Base-by-base conservation (phyloP, 2,329 filamentous ascomycete genomes). In the Ceratocystis albifundus region DNA sequence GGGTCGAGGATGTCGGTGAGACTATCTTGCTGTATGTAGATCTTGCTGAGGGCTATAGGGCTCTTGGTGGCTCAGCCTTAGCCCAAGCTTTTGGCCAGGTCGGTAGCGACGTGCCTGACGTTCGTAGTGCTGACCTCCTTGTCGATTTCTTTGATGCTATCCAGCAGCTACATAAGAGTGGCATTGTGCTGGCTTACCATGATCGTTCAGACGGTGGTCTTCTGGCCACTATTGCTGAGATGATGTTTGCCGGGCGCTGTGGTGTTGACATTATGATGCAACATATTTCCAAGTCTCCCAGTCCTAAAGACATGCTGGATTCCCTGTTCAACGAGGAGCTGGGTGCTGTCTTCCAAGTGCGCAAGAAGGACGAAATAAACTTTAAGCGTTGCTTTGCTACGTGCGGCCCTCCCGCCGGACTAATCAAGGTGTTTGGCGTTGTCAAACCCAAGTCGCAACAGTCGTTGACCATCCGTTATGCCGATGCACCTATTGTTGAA, bases 171-270 rank as follows among this genome's bases (percentile, higher is more conserved):
- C 84, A 87, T 72, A 78, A 81, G 76, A 80, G 76, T 70, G 77
- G 78, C 55, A 76, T 82, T 48, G 92, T 97, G 10, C 83, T 97
- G 25, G 93, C 93, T 2, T 97, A 97, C 74, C 94, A 97, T 74
- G 94, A 97, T 76, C 84, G 89, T 61, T 96, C 91, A 0, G 93
- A 97, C 74, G 94, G 93, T 75, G 94, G 94, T 72, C 79, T 97
- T 8, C 84, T 97, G 73, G 94, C 93, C 0, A 92, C 93, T 4
- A 78, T 97, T 44, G 89, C 87, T 2, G 94, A 99, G 77, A 97
- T 97, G 94, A 95, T 96, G 85, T 97, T 97, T 74, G 93, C 94
- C 41, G 94, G 94, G 32, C 88, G 92, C 66, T 95, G 89, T 72
- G 94, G 93, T 69, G 82, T 90, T 36, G 89, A 95, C 71, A 80